phyloP scores from a whole-genome alignment of 805 yeast genomes.

The Candida dajiaensis region DNA sequence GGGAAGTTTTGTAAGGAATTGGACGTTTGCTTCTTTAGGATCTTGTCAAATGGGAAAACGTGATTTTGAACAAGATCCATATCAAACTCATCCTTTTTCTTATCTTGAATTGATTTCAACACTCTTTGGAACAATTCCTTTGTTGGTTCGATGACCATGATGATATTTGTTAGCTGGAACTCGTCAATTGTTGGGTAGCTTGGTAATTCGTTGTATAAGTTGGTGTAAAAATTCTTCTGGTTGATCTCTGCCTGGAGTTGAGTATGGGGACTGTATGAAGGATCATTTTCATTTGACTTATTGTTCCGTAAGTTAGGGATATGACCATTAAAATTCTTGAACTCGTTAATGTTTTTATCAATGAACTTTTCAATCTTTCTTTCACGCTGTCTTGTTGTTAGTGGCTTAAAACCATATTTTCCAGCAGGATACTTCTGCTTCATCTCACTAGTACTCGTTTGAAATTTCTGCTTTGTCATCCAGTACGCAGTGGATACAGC shows the following conservation, averaged over 20 bases:
- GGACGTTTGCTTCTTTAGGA: conserved; percentile 11
- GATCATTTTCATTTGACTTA: background rate
- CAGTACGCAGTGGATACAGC: conserved; percentile 44
- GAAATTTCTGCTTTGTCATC: conserved; percentile 25
- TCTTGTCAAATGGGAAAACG: conserved; percentile 22
- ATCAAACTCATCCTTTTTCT: conserved; percentile 38
- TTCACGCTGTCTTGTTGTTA: conserved; percentile 17
- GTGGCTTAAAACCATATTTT: conserved; percentile 19
- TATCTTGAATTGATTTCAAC: conserved; percentile 20
- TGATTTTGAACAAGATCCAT: conserved; percentile 46
- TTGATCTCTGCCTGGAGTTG: conserved; percentile 2
- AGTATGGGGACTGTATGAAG: background rate
- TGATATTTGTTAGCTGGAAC: conserved; percentile 33
- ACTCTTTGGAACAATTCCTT: conserved; percentile 18
- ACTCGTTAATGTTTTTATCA: conserved; percentile 3
- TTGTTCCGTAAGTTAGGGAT: background rate
- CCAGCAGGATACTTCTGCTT: conserved; percentile 15
- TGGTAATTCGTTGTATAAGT: conserved; percentile 36
- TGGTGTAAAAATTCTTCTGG: conserved; percentile 15
- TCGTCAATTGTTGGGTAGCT: conserved; percentile 24
- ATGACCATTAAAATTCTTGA: background rate
- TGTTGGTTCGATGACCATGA: conserved; percentile 58
- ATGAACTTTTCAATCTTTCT: conserved; percentile 9
- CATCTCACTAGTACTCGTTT: conserved; percentile 14
- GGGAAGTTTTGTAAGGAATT: conserved; percentile 1